Conservation (phyloP, 139 green algal species). For the Yamagishiella unicocca region DNA sequence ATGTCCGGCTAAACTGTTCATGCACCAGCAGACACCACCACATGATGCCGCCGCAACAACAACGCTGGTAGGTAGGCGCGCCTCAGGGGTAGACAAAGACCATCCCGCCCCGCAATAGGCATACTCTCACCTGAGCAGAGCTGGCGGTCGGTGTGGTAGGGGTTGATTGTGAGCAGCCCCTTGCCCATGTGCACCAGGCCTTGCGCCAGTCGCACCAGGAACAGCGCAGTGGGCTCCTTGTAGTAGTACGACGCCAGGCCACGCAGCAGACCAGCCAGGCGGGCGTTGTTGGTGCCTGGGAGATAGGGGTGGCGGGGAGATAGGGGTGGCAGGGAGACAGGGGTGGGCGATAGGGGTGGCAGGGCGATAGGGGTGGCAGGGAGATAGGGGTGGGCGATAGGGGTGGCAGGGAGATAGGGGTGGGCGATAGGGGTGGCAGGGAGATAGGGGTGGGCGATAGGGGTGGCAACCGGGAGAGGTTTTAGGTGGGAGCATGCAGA, state of each 20-base stretch:
- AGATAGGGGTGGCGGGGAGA: constrained; percentile 5
- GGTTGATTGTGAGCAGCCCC: constrained; percentile 93
- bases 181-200: constrained; percentile 97
- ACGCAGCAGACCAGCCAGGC: constrained; percentile 86
- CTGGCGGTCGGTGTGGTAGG: constrained; percentile 91
- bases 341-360: constrained; percentile 6
- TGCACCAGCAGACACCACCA: too few species aligned
- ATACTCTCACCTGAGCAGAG: constrained; percentile 84
- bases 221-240: constrained; percentile 96
- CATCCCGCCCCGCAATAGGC: neutral
- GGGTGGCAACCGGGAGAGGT: too few species aligned
- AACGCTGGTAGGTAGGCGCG: too few species aligned
- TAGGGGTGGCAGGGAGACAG: neutral
- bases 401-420: too few species aligned
- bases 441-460: too few species aligned
- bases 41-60: too few species aligned
- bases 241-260: constrained; percentile 95
- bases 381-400: too few species aligned
- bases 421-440: too few species aligned
- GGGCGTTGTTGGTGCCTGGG: constrained; percentile 97
- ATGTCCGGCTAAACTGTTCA: too few species aligned
- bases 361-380: too few species aligned
- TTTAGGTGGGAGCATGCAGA: too few species aligned
- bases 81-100: too few species aligned
- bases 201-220: constrained; percentile 88